These are phyloP conservation scores for Diatrype stigma DNA, from an alignment of 2,329 filamentous ascomycete genomes.

Conservation along the genomic window DNA sequence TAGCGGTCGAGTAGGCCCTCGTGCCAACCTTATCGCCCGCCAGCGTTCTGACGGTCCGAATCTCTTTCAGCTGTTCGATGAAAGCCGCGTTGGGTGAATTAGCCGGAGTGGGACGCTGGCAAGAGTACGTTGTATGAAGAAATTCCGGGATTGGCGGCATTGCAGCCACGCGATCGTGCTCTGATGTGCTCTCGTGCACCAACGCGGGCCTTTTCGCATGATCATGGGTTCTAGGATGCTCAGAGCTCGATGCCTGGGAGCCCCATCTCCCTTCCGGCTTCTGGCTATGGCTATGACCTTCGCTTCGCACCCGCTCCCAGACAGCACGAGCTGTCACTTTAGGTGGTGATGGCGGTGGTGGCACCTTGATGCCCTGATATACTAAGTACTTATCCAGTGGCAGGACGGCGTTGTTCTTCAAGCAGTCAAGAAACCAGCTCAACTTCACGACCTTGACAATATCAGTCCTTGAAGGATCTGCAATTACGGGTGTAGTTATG, in stretches of 20 bases:
- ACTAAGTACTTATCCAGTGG: slow-evolving; percentile 49
- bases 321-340: slow-evolving; percentile 19
- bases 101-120: slow-evolving; percentile 69
- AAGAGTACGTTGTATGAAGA: slow-evolving; percentile 66
- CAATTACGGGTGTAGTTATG: neutral
- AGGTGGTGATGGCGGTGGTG: slow-evolving; percentile 7
- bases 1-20: slow-evolving; percentile 81
- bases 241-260: slow-evolving; percentile 3
- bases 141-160: slow-evolving; percentile 67
- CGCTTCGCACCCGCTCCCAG: slow-evolving; percentile 26
- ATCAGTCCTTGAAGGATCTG: slow-evolving; percentile 1
- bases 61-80: slow-evolving; percentile 67
- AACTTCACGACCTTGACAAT: slow-evolving; percentile 53
- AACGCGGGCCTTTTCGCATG: slow-evolving; percentile 40
- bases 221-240: slow-evolving; percentile 16
- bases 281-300: slow-evolving; percentile 7
- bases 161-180: slow-evolving; percentile 57
- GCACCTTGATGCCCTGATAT: slow-evolving; percentile 44
- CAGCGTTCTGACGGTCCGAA: slow-evolving; percentile 67
- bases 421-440: slow-evolving; percentile 53
- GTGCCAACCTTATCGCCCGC: slow-evolving; percentile 74
- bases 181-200: slow-evolving; percentile 69
- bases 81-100: slow-evolving; percentile 72
- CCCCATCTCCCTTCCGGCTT: slow-evolving; percentile 10
- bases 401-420: slow-evolving; percentile 39